Evolutionary conservation across 352 stramenopile species (phyloP).

Genomic region (Salisapilia sapeloensis): DNA sequence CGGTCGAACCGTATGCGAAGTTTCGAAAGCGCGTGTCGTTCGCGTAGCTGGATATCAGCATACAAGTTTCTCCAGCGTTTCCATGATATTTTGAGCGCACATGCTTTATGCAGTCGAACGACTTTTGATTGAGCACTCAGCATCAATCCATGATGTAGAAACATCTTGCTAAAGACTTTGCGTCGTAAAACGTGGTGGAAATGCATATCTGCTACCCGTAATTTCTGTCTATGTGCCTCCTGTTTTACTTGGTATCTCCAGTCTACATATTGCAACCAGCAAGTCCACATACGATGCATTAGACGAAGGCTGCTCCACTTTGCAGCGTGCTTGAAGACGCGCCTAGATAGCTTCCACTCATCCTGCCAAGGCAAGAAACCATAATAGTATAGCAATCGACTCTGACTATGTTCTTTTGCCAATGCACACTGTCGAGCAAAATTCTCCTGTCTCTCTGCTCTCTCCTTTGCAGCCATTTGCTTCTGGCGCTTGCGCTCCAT

Average conservation of each 20-base stretch:
- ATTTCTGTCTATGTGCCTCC: conserved; percentile 7
- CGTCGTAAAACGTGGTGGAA: conserved; percentile 4
- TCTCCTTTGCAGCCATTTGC: neutral
- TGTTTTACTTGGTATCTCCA: conserved; percentile 5
- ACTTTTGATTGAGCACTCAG: conserved; percentile 1
- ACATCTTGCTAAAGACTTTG: neutral
- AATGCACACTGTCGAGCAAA: neutral
- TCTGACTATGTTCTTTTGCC: neutral
- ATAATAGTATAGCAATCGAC: conserved; percentile 28
- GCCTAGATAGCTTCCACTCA: conserved; percentile 8
- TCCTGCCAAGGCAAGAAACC: conserved; percentile 21
- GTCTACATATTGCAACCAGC: conserved; percentile 18
- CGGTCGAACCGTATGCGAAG: conserved; percentile 12
- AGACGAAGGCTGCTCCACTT: conserved; percentile 25
- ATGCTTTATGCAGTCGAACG: conserved; percentile 4
- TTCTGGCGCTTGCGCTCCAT: conserved; percentile 21
- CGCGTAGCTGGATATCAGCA: no score
- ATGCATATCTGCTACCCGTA: conserved; percentile 6
- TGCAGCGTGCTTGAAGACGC: conserved; percentile 12
- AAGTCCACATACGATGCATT: conserved; percentile 16
- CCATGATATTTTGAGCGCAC: conserved; percentile 2
- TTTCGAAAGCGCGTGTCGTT: no score
- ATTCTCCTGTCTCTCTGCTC: neutral
- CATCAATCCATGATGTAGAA: no score
- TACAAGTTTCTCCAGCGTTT: conserved; percentile 2